Evolutionary conservation across 495 filamentous ascomycete genomes (phyloP), one percentile per base, ranked within the genome.

Genomic region (Annulohypoxylon stygium): DNA sequence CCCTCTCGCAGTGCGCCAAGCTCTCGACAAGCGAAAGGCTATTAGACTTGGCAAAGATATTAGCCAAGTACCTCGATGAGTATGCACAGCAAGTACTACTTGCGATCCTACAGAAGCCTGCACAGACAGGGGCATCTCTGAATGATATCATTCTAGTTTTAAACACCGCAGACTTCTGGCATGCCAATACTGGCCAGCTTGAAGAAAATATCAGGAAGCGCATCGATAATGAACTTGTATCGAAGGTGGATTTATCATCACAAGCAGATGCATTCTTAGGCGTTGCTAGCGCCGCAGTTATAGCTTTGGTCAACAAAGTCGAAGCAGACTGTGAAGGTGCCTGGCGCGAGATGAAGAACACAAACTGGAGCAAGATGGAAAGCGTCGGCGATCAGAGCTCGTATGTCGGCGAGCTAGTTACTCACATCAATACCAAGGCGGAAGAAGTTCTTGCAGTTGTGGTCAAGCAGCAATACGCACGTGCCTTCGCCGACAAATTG

Each of bases 151-250:
- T 97, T 9, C 84, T 95, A 0, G 93, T 98, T 4, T 85, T 99
- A 50, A 99, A 98, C 78, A 98, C 96, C 1, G 97, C 96, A 0
- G 96, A 99, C 76, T 99, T 98, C 80, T 98, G 97, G 87, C 95
- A 98, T 77, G 90, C 88, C 23, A 98, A 95, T 14, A 95, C 93
- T 71, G 92, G 88, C 63, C 95, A 97, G 73, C 83, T 99, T 1
- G 95, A 97, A 78, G 94, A 97, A 71, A 97, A 95, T 81, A 95
- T 99, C 82, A 97, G 93, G 81, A 89, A 90, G 69, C 88, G 93
- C 4, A 91, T 99, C 70, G 96, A 98, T 75, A 86, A 88, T 60
- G 90, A 92, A 1, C 83, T 97, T 55, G 89, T 89, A 41, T 80
- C 88, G 37, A 90, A 86, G 39, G 91, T 98, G 3, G 95, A 98